phyloP scores from a whole-genome alignment of 768 basidiomycete species.

The Hygrophorus pudorinus region DNA sequence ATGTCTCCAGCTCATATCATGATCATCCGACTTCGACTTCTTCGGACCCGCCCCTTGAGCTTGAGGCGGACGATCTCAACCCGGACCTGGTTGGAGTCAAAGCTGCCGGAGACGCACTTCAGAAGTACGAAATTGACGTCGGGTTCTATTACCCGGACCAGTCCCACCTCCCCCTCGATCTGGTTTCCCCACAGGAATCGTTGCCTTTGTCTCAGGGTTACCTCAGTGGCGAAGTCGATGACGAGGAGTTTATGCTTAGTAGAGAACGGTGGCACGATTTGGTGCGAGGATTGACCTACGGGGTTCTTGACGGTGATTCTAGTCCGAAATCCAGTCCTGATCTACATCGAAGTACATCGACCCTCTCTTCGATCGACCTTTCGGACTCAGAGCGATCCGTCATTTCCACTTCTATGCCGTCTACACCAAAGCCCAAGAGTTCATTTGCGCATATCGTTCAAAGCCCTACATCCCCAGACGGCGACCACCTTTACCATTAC shows the following conservation, averaged over 20 bases:
- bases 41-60: conserved; percentile 1
- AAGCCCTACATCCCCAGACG: conserved; percentile 7
- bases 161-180: neutral
- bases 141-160: conserved; percentile 22
- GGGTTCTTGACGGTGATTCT: conserved; percentile 11
- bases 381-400: conserved; percentile 34
- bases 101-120: conserved; percentile 25
- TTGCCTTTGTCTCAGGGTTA: neutral
- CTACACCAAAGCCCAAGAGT: conserved; percentile 37
- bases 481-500: conserved; percentile 8
- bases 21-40: neutral
- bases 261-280: conserved; percentile 33
- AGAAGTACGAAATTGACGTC: conserved; percentile 30
- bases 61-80: conserved; percentile 25
- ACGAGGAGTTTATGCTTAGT: conserved; percentile 22
- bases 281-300: conserved; percentile 30
- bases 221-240: conserved; percentile 16
- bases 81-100: conserved; percentile 30
- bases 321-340: conserved; percentile 6
- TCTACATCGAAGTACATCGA: conserved; percentile 24
- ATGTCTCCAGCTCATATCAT: conserved; percentile 1
- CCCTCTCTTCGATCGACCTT: conserved; percentile 31
- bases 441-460: conserved; percentile 13
- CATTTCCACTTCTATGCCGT: conserved; percentile 28
- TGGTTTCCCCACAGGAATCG: neutral